phyloP scores from a whole-genome alignment of 345 rosid species.

The Euphorbia peplus region DNA sequence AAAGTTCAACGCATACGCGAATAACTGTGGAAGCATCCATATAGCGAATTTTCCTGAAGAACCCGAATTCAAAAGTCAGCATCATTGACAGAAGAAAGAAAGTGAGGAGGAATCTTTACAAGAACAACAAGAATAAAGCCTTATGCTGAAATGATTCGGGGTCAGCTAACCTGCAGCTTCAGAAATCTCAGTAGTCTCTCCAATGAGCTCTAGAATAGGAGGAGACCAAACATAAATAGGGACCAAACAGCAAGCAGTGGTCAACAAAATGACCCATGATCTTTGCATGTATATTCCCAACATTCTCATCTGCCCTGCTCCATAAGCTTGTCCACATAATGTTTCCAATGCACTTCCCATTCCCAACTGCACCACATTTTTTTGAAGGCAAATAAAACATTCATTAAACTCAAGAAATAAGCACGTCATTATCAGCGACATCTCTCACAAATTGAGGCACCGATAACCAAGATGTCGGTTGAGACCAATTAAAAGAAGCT shows the following conservation, averaged over 20 bases:
- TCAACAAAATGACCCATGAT: constrained; percentile 80
- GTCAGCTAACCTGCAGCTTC: constrained; percentile 76
- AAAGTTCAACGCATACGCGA: constrained; percentile 82
- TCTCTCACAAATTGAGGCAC: no score
- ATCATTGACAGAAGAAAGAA: neutral
- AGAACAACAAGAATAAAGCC: neutral
- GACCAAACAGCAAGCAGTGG: constrained; percentile 57
- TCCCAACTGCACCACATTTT: constrained; percentile 54
- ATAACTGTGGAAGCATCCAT: constrained; percentile 87
- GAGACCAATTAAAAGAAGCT: no score
- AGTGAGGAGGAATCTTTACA: neutral
- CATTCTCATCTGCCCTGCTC: constrained; percentile 78
- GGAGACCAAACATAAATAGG: constrained; percentile 87
- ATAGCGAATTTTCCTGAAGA: constrained; percentile 73
- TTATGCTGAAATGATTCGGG: constrained; percentile 4
- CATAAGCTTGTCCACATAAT: constrained; percentile 87
- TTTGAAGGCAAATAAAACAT: neutral
- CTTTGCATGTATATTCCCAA: constrained; percentile 90
- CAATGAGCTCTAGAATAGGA: constrained; percentile 63
- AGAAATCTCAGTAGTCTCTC: constrained; percentile 74
- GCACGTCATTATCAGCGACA: no score
- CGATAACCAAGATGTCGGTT: no score
- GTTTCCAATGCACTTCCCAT: constrained; percentile 97
- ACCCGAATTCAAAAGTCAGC: neutral
- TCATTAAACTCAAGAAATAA: no score